Evolutionary conservation across 306 rosid species (phyloP), one percentile per base, ranked within the genome.

Genomic region (Spatholobus suberectus): DNA sequence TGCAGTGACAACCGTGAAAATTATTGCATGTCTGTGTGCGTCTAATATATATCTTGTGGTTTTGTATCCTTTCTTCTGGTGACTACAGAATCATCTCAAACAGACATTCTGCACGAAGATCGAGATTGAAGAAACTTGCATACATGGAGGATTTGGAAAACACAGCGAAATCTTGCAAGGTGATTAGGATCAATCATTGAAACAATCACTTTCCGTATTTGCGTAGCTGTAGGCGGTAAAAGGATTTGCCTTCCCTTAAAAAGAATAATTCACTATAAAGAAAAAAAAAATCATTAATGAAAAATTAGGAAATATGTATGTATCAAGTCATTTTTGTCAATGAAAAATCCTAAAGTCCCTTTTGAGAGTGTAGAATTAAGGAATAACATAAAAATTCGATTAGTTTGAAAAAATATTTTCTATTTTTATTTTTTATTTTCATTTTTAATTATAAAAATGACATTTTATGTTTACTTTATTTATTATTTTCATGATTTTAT

Each of bases 1-100:
- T 44, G 5, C 3, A 44, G 17, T 44, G 12, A 17, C 8, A 17
- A 49, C 23, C 17, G 14, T 4, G 57, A 17, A 49, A 17, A 49
- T 49, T 49, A 49, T 17, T 5, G 20, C 21, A 49, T 52, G 12
- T 51, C 12, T 52, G 59, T 21, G 2, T 29, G 32, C 3, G 32
- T 29, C 32, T 29, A 29, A 29, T 29, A 17, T 47, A 11, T 18
- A 5, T 29, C 1, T 3, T 18, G 10, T 58, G n/a, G 46, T 27
- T 62, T 62, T 76, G 17, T 13, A 54, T 52, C 1, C 2, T 57
- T 21, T 54, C 7, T 24, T 72, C 15, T 61, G 18, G 9, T 62
- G 54, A 17, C 11, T 0, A 4, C 68, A 84, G 87, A 40, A 8
- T 41, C 13, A 3, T 84, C 8, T 26, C 83, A 51, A 72, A 40